Evolutionary conservation across 805 yeast species (phyloP), one percentile per base, ranked within the genome.

Genomic region (Blastobotrys mokoenaii): DNA sequence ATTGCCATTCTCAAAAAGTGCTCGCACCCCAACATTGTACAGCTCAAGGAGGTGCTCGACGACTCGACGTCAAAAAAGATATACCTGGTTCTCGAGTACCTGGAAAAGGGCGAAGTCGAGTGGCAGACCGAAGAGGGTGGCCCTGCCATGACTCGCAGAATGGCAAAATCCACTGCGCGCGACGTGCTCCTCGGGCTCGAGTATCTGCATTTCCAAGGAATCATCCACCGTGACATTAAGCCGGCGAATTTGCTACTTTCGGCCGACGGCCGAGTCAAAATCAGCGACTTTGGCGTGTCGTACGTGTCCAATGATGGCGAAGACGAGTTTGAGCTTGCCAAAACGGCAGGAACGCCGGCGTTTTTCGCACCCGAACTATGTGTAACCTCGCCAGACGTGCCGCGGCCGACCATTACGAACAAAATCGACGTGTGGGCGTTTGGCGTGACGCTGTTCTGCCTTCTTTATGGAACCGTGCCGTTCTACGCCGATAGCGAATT

Each of bases 391-490:
- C 58, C 40, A 60, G 63, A 27, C 56, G 46, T 37, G 22, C 45
- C 44, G 12, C 43, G 56, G 32, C 48, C 53, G 17, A 55, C 41
- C 76, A 82, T 90, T 36, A 82, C 85, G 44, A 72, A 80, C 59
- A 87, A 84, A 62, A 84, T 93, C 45, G 98, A 93, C 65, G 83
- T 90, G n/a, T 93, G 98, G 98, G 95, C 98, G 0, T 64, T 88
- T 16, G 98, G 98, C 9, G 88, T 90, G 4, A 89, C 97, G 0
- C 66, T 93, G 14, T 93, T 80, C 63, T 89, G 97, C 60, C 66
- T 93, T 33, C 60, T 90, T 11, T 90, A 85, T 66, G 98, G 98
- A 9, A 72, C 74, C 51, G 75, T 93, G 38, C 98, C 98, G 2
- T 93, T 90, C 61, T 78, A 81, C 58, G 95, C 89, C 0, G 88